Base-by-base conservation (phyloP, 139 green algal species). In the Volvox reticuliferus region DNA sequence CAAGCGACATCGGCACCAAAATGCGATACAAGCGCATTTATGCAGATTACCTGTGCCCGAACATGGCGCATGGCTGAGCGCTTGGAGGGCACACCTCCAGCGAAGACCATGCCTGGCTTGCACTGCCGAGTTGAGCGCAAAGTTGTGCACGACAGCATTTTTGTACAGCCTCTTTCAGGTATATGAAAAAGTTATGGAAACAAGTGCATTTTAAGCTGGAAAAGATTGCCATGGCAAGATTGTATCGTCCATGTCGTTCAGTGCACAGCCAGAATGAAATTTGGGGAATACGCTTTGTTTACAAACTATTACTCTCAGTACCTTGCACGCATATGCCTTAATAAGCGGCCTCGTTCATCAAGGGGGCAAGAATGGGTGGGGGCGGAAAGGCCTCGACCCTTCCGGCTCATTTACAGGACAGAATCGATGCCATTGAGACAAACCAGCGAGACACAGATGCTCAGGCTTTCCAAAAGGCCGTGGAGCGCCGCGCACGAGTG, bases 381-480 rank as follows among this genome's bases (percentile, higher is more conserved):
- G 78, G 78, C 36, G 78, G 78, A 63, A 84, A 84, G 78, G 36
- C 78, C 78, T 84, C 78, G 36, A 84, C 79, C 79, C 44, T 90
- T 0, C 86, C 86, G 44, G 33, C 73, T 62, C 50, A 83, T 16
- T 62, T 90, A 21, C 86, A 90, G 55, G 86, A 90, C 73, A 75
- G 86, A n/a, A 90, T 90, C 20, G 86, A 90, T 36, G 86, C 86
- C n/a, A 83, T 90, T 65, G 86, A 90, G 35, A 69, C 86, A 1
- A 90, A 90, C 20, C 86, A 90, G 50, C 50, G 86, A 18, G 86
- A 90, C 20, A 90, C 86, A 37, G 86, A 90, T 83, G 86, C 86
- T 3, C 71, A 84, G 26, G 86, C 86, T 16, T 90, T 90, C 13
- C 86, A 90, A 32, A 90, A 90, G 86, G 86, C 86, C 2, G 86